phyloP scores from a whole-genome alignment of 73 alveolate genomes.

The Paramecium sexaurelia region DNA sequence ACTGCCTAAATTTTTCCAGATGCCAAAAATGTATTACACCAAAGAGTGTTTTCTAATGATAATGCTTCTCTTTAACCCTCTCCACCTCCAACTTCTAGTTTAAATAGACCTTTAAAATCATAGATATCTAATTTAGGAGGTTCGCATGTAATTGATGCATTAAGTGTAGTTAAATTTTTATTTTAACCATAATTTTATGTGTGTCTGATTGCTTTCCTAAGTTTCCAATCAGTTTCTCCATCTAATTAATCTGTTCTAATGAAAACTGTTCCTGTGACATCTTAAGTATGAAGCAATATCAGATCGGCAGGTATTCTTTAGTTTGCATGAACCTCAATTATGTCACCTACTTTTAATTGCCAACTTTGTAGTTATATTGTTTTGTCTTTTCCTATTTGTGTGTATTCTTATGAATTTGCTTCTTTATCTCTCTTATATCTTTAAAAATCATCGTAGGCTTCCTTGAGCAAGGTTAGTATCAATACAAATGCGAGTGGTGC shows the following conservation, averaged over 20 bases:
- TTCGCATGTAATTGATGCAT: constrained; percentile 74
- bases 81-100: constrained; percentile 65
- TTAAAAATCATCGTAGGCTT: constrained; percentile 89
- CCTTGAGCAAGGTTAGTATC: constrained; percentile 89
- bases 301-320: constrained; percentile 96
- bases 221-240: constrained; percentile 97
- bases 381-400: constrained; percentile 54
- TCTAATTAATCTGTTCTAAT: constrained; percentile 89
- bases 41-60: constrained; percentile 90
- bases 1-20: constrained; percentile 83
- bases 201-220: constrained; percentile 81
- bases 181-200: constrained; percentile 77
- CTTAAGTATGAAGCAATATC: constrained; percentile 88
- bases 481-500: constrained; percentile 94
- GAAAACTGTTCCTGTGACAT: constrained; percentile 81
- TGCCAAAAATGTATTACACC: constrained; percentile 96
- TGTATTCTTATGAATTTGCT: constrained; percentile 77
- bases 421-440: constrained; percentile 90
- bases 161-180: constrained; percentile 50
- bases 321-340: constrained; percentile 73
- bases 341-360: constrained; percentile 63
- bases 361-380: not conserved
- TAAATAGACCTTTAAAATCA: constrained; percentile 80
- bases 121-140: constrained; percentile 82
- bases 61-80: constrained; percentile 86